Evolutionary conservation across 208 protist genomes (phyloP).

Genomic region (Tritrichomonas foetus): DNA sequence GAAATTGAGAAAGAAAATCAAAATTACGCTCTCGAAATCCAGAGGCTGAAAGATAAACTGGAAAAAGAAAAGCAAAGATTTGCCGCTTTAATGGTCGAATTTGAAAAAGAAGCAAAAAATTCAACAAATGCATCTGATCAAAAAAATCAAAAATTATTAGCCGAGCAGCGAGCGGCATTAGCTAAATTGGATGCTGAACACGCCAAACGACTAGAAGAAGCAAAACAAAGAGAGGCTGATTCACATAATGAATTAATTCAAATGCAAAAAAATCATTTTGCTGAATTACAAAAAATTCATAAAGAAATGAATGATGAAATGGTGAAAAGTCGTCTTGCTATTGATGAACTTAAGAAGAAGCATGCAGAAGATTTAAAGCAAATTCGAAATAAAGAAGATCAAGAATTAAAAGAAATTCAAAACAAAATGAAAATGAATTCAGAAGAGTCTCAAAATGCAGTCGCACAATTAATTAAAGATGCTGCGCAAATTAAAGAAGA

Average conservation of each 20-base stretch:
- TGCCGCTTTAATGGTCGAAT: neutral
- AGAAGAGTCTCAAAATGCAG: neutral
- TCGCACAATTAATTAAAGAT: neutral
- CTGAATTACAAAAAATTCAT: neutral
- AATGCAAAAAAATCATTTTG: neutral
- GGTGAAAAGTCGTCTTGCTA: neutral
- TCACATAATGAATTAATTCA: neutral
- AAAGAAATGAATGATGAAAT: neutral
- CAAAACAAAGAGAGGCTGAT: neutral
- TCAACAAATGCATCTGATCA: neutral
- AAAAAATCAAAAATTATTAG: neutral
- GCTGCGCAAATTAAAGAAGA: neutral
- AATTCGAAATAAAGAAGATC: neutral
- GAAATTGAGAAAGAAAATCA: conserved; percentile 22
- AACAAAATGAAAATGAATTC: neutral
- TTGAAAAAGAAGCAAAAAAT: neutral
- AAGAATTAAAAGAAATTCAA: neutral
- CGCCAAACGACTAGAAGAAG: neutral
- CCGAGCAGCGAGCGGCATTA: neutral
- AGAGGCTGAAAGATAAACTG: neutral
- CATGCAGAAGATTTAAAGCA: neutral
- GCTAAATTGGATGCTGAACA: neutral
- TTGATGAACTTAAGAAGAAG: neutral
- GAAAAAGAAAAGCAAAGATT: conserved; percentile 10
- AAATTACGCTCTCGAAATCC: neutral